Conservation (phyloP, 495 filamentous ascomycete genomes). For the Paragyromitra xinjiangensis region DNA sequence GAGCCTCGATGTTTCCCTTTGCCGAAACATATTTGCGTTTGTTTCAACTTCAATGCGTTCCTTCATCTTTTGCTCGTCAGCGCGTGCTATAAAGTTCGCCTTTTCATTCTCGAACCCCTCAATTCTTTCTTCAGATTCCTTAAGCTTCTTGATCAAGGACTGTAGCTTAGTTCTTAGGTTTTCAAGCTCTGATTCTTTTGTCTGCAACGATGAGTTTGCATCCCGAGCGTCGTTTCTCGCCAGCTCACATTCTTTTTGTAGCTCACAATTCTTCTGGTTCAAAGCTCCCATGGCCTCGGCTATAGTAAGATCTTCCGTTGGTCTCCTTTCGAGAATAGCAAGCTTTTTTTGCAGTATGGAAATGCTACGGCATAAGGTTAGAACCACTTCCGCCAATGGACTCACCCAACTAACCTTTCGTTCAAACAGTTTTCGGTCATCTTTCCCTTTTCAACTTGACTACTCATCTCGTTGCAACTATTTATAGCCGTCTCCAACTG, state of each 20-base stretch:
- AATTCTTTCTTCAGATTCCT: constrained; percentile 30
- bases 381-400: constrained; percentile 1
- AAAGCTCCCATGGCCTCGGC: constrained; percentile 28
- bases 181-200: constrained; percentile 36
- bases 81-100: constrained; percentile 36
- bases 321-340: constrained; percentile 7
- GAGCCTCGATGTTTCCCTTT: constrained; percentile 49
- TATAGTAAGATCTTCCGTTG: constrained; percentile 20
- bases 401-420: constrained; percentile 26
- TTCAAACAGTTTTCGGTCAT: constrained; percentile 28
- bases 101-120: constrained; percentile 49
- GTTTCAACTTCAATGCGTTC: constrained; percentile 51
- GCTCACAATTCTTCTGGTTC: constrained; percentile 25
- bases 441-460: constrained; percentile 29
- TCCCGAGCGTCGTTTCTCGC: constrained; percentile 13
- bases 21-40: constrained; percentile 50
- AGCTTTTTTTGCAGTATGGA: constrained; percentile 26
- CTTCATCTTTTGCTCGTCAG: constrained; percentile 48
- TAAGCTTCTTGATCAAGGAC: neutral
- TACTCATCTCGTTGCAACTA: constrained; percentile 27
- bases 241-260: constrained; percentile 36
- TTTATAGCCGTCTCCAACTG: constrained; percentile 18
- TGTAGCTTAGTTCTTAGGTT: constrained; percentile 20
- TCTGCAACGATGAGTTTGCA: constrained; percentile 10
- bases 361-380: constrained; percentile 25